Evolutionary conservation across 2,329 filamentous ascomycete genomes (phyloP).

Genomic region (Hypoxylon sp.): DNA sequence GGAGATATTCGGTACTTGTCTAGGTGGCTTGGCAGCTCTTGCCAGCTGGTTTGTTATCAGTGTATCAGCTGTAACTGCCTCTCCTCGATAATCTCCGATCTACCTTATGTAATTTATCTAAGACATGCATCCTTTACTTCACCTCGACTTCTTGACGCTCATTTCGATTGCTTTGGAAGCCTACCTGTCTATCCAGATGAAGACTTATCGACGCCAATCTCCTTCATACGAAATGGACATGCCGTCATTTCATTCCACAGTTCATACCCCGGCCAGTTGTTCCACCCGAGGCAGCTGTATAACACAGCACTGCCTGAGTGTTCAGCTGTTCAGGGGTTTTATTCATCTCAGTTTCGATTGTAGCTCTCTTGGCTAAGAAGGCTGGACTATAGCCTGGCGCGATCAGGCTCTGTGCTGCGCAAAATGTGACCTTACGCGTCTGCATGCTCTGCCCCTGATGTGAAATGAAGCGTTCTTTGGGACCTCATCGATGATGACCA

Average conservation of each 20-base stretch:
- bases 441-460: neutral
- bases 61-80: neutral
- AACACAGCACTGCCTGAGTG: slow-evolving; percentile 1
- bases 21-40: neutral
- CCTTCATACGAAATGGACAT: neutral
- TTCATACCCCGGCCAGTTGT: neutral
- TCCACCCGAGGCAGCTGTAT: neutral
- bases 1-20: neutral
- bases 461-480: neutral
- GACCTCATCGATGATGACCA: neutral
- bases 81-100: neutral
- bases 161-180: neutral
- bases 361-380: neutral
- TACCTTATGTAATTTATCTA: neutral
- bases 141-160: neutral
- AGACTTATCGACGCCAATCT: neutral
- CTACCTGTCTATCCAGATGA: neutral
- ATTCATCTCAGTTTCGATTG: slow-evolving; percentile 2
- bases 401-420: neutral
- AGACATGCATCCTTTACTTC: neutral
- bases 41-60: slow-evolving; percentile 1
- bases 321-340: slow-evolving; percentile 6
- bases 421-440: neutral
- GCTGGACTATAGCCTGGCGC: neutral
- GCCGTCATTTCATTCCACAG: neutral